These are phyloP conservation scores for Scheffersomyces lignicola DNA, from an alignment of 1,139 yeast genomes.

Conservation along the genomic window DNA sequence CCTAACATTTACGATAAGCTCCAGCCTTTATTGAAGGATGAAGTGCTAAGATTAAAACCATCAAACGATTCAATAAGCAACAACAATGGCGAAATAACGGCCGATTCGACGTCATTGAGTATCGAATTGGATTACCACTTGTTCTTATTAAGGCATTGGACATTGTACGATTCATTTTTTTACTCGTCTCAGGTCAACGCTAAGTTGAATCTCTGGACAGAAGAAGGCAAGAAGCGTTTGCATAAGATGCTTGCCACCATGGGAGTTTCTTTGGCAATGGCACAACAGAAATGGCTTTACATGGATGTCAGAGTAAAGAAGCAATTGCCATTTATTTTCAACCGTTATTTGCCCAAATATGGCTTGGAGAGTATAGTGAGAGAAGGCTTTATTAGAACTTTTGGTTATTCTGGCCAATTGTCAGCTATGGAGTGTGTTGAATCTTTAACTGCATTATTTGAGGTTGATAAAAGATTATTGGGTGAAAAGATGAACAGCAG, in stretches of 20 bases:
- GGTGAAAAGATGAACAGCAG: constrained; percentile 8
- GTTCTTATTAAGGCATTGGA: constrained; percentile 89
- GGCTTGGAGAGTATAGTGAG: constrained; percentile 82
- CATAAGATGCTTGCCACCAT: constrained; percentile 93
- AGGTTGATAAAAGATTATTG: constrained; percentile 52
- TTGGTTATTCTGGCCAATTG: constrained; percentile 82
- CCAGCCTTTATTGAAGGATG: constrained; percentile 77
- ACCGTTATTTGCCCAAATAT: constrained; percentile 70
- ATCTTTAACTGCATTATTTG: constrained; percentile 80
- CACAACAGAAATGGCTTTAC: constrained; percentile 91
- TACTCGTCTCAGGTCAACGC: constrained; percentile 91
- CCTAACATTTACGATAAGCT: constrained; percentile 76
- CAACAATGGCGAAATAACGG: constrained; percentile 39
- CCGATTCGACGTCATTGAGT: constrained; percentile 64
- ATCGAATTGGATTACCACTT: constrained; percentile 84
- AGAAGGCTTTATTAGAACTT: constrained; percentile 83
- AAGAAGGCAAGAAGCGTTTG: constrained; percentile 81
- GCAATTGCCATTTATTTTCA: constrained; percentile 68
- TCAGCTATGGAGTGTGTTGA: constrained; percentile 95
- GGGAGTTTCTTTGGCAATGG: constrained; percentile 89
- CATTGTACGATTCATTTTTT: constrained; percentile 84
- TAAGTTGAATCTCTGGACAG: constrained; percentile 85
- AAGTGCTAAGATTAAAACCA: constrained; percentile 69
- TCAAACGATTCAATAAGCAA: constrained; percentile 14
- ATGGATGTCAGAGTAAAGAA: constrained; percentile 80